phyloP scores from a whole-genome alignment of 306 rosid genomes.

The Quercus bicolor region DNA sequence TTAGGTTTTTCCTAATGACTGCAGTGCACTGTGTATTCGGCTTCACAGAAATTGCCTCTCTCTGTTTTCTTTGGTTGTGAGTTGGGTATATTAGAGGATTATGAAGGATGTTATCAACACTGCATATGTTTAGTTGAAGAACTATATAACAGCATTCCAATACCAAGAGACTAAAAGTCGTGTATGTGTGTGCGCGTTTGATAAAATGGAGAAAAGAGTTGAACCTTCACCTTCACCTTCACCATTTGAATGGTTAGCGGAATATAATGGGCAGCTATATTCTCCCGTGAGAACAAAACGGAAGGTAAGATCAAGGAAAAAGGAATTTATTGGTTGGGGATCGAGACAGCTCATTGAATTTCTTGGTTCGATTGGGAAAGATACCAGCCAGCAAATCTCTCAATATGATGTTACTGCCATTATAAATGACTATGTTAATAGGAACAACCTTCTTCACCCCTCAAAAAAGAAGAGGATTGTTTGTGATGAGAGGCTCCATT shows the following conservation, averaged over 20 bases:
- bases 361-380: slow-evolving; percentile 60
- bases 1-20: background rate
- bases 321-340: slow-evolving; percentile 74
- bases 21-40: background rate
- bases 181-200: background rate
- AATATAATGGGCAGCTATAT: slow-evolving; percentile 28
- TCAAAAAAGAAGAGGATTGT: slow-evolving; percentile 57
- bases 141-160: background rate
- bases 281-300: slow-evolving; percentile 30
- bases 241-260: slow-evolving; percentile 33
- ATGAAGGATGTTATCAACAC: background rate
- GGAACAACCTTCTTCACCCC: slow-evolving; percentile 41
- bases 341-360: slow-evolving; percentile 55
- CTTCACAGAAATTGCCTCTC: too few relatives aligned
- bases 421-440: slow-evolving; percentile 49
- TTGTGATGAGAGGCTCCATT: slow-evolving; percentile 57
- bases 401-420: slow-evolving; percentile 53
- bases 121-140: background rate
- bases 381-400: slow-evolving; percentile 38
- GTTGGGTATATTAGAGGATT: background rate
- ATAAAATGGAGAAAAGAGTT: slow-evolving; percentile 12
- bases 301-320: slow-evolving; percentile 39
- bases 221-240: background rate
- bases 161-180: background rate
- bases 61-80: background rate